Base-by-base conservation (phyloP, 345 rosid genomes). In the Lenwebbia sp. region DNA sequence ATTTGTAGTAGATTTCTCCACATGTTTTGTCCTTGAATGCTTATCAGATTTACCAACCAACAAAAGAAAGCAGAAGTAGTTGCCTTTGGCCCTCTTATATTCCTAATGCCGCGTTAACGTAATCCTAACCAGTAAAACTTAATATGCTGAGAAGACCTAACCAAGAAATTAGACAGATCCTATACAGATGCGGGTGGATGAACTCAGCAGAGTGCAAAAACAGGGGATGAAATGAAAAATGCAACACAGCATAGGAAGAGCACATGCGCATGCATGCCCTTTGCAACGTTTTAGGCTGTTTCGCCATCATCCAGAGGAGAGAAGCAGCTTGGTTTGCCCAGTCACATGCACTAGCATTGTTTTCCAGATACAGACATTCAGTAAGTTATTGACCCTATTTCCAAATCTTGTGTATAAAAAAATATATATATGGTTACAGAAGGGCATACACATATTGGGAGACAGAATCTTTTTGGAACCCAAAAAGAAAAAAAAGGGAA, bases 361-460 rank as follows among this genome's bases (percentile, higher is more conserved):
- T 51, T 78, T 85, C 86, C 52, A 60, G 87, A 88, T 56, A 76
- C 88, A 84, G 89, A 92, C 94, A 92, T 91, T 86, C 92, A 92
- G 86, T 41, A 82, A 30, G 57, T 84, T 52, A 78, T 70, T 44
- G 58, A 83, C 83, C 84, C 82, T 84, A 84, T 51, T 86, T 84
- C 70, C 87, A 30, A 51, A 81, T 82, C 17, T 41, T 50, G 13
- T 87, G n/a, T 88, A 88, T 90, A 83, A 54, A 85, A 74, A 87
- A 41, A 70, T 40, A 30, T 52, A 37, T 41, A 54, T 81, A 54
- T 54, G n/a, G 82, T 51, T 54, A 21, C 28, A 78, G 58, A 56
- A 74, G 47, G 81, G 81, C 81, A 70, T 70, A 37, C 81, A 37
- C 21, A 70, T 19, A 52, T 81, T 56, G 75, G 82, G 41, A 55